Evolutionary conservation across 345 rosid genomes (phyloP).

Genomic region (sweet orange (Citrus sinensis)): DNA sequence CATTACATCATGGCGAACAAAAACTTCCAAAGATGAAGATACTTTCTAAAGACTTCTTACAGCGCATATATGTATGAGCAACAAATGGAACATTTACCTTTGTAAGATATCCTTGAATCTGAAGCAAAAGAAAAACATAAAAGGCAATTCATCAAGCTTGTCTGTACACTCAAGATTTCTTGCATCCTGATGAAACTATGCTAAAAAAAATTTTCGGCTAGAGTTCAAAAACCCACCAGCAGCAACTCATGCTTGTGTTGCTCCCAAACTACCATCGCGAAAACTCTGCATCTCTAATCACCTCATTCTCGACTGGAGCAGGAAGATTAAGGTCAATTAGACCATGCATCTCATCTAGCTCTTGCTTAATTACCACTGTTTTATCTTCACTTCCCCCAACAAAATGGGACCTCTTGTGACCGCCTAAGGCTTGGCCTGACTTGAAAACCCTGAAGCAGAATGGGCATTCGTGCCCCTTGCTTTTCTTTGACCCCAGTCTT

Average conservation of each 20-base stretch:
- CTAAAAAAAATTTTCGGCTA: conserved; percentile 8
- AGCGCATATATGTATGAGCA: conserved; percentile 12
- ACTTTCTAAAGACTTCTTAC: conserved; percentile 10
- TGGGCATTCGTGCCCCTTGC: conserved; percentile 78
- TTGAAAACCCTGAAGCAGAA: conserved; percentile 80
- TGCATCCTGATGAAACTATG: conserved; percentile 22
- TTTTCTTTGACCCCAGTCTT: conserved; percentile 39
- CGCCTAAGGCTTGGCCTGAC: conserved; percentile 96
- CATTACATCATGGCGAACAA: neutral
- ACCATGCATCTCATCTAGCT: conserved; percentile 41
- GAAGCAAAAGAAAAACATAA: conserved; percentile 24
- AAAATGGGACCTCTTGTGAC: conserved; percentile 97
- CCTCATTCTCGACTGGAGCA: conserved; percentile 59
- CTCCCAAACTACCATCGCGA: conserved; percentile 29
- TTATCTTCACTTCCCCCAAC: conserved; percentile 56
- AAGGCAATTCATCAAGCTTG: conserved; percentile 25
- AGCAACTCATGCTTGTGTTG: conserved; percentile 8
- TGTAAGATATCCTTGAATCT: conserved; percentile 28
- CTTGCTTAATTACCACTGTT: conserved; percentile 46
- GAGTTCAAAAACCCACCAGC: conserved; percentile 6
- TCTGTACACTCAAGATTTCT: conserved; percentile 36
- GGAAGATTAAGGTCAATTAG: conserved; percentile 92
- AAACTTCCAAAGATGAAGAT: neutral
- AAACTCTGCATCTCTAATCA: conserved; percentile 28
- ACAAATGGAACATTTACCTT: conserved; percentile 24